These are phyloP conservation scores for Tylopilus felleus DNA, from an alignment of 768 basidiomycete species.

Conservation along the genomic window DNA sequence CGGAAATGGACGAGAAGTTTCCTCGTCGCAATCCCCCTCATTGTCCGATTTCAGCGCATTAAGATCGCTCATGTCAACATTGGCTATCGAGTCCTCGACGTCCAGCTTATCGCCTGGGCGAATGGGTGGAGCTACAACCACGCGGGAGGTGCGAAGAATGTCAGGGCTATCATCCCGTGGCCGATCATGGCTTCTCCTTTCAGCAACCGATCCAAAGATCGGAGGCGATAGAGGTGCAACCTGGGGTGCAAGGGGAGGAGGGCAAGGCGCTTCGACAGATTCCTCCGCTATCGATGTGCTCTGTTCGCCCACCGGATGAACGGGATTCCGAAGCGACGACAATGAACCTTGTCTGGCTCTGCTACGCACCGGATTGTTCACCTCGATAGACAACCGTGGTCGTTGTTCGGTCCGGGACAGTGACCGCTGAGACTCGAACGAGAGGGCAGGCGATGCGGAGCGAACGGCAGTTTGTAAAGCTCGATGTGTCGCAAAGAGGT, in stretches of 20 bases:
- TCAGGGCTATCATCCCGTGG: conserved; percentile 19
- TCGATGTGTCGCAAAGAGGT: conserved; percentile 42
- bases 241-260: not conserved
- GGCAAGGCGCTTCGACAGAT: not conserved
- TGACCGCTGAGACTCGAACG: conserved; percentile 19
- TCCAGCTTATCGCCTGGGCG: conserved; percentile 2
- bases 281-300: conserved; percentile 20
- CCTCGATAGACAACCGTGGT: conserved; percentile 17
- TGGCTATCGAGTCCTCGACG: conserved; percentile 26
- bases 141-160: conserved; percentile 21
- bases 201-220: conserved; percentile 4
- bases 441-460: conserved; percentile 24
- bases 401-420: conserved; percentile 17
- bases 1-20: conserved; percentile 26
- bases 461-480: conserved; percentile 22
- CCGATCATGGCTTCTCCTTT: conserved; percentile 7
- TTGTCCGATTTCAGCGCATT: conserved; percentile 29
- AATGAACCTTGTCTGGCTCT: conserved; percentile 27
- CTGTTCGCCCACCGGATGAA: conserved; percentile 10
- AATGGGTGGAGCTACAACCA: not conserved
- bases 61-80: conserved; percentile 32
- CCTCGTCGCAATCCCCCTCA: conserved; percentile 26
- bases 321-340: conserved; percentile 28
- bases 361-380: conserved; percentile 10
- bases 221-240: conserved; percentile 1